Conservation (phyloP, 179 eudicot genomes). For the Actinidia arguta region DNA sequence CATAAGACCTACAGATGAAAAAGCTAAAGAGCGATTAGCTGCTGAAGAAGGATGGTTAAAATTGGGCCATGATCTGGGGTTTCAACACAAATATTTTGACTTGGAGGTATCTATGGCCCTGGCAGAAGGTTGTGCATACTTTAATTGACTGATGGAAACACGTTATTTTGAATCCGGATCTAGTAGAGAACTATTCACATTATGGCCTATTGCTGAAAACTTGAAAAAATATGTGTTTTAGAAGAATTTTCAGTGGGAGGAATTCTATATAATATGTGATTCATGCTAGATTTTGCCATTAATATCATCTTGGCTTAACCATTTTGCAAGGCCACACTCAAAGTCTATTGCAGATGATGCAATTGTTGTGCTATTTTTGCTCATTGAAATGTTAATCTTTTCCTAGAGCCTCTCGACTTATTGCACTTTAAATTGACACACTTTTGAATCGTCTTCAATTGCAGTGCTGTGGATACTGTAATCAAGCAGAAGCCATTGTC, state of each 20-base stretch:
- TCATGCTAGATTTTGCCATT: not conserved
- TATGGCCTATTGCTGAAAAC: not conserved
- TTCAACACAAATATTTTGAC: conserved; percentile 71
- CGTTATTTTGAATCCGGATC: not conserved
- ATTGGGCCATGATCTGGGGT: conserved; percentile 69
- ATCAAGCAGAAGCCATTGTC: conserved; percentile 64
- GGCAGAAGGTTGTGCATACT: conserved; percentile 74
- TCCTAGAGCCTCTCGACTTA: not conserved
- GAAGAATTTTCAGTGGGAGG: not conserved
- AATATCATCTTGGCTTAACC: not conserved
- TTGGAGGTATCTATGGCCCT: conserved; percentile 96
- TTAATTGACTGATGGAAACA: not conserved
- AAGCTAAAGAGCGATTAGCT: conserved; percentile 61
- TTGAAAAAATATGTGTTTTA: not conserved
- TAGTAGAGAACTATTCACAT: not conserved
- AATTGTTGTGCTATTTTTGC: not conserved
- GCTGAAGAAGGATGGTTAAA: conserved; percentile 87
- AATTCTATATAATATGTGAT: not conserved
- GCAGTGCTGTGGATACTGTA: conserved; percentile 89
- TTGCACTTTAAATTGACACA: conserved; percentile 5
- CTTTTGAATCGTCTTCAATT: not conserved
- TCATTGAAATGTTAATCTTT: not conserved
- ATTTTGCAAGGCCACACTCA: not conserved
- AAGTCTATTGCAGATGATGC: not conserved
- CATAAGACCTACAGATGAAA: conserved; percentile 51